Conservation (phyloP, 306 rosid species). For the Prunus mira region DNA sequence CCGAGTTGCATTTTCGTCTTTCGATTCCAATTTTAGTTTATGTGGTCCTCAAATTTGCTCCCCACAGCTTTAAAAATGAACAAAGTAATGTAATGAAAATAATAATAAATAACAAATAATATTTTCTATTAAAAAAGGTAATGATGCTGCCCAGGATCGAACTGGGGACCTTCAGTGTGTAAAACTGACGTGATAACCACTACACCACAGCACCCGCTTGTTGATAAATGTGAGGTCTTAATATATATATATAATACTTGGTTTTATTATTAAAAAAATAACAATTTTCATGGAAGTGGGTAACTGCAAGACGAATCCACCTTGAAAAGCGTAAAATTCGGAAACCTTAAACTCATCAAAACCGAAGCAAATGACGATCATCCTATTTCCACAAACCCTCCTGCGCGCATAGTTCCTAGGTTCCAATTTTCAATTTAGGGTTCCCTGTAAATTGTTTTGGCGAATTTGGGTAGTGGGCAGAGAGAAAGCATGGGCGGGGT, state of each 20-base stretch:
- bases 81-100: too few relatives aligned
- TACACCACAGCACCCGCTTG: conserved; percentile 67
- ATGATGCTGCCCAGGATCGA: conserved; percentile 93
- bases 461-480: conserved; percentile 14
- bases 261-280: neutral
- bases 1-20: too few relatives aligned
- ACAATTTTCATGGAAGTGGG: neutral
- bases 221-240: fast-evolving
- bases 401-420: neutral
- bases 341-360: neutral
- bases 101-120: too few relatives aligned
- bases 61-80: too few relatives aligned
- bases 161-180: conserved; percentile 96
- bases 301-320: neutral
- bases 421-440: neutral
- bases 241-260: fast-evolving
- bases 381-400: neutral
- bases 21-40: too few relatives aligned
- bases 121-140: neutral
- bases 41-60: too few relatives aligned
- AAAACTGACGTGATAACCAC: conserved; percentile 97
- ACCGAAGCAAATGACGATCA: neutral
- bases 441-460: neutral
- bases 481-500: conserved; percentile 37
- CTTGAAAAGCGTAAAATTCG: neutral